Conservation (phyloP, 2,329 filamentous ascomycete genomes). For the Grosmannia huntii region DNA sequence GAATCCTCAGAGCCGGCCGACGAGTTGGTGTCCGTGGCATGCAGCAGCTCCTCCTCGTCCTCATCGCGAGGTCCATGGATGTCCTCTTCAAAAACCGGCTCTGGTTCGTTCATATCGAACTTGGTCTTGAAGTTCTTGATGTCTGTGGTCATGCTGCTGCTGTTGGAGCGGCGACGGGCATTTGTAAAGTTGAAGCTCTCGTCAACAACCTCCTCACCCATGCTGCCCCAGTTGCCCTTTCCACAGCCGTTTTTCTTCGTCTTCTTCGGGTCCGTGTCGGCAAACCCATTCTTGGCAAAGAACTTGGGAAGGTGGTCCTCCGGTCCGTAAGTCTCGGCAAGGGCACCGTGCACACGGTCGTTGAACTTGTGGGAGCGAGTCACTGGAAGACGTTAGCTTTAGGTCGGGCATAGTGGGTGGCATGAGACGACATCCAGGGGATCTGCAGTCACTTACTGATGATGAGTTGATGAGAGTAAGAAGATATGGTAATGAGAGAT, state of each 20-base stretch:
- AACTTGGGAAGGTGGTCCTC: constrained; percentile 75
- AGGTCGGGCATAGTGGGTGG: too few species aligned
- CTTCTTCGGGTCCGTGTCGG: constrained; percentile 77
- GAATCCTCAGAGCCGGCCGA: constrained; percentile 35
- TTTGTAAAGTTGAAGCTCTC: constrained; percentile 75
- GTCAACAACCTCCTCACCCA: constrained; percentile 75
- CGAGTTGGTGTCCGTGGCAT: constrained; percentile 46
- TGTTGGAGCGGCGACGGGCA: constrained; percentile 84
- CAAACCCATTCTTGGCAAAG: constrained; percentile 79
- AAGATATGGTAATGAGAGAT: too few species aligned
- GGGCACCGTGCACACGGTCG: constrained; percentile 76
- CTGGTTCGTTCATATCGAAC: constrained; percentile 79
- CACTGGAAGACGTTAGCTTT: constrained; percentile 42
- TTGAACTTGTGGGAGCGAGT: constrained; percentile 95
- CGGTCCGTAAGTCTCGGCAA: constrained; percentile 52
- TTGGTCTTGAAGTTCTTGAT: constrained; percentile 86
- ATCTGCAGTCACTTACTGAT: neutral
- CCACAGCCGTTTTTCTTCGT: constrained; percentile 93
- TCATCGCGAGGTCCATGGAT: constrained; percentile 55
- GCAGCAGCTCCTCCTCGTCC: constrained; percentile 40
- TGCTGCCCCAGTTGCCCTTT: constrained; percentile 84
- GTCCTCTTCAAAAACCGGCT: constrained; percentile 85
- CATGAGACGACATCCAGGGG: too few species aligned
- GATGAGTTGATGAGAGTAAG: neutral
- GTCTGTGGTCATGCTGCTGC: constrained; percentile 57